Evolutionary conservation across 768 basidiomycete genomes (phyloP).

Genomic region (Obba rivulosa): DNA sequence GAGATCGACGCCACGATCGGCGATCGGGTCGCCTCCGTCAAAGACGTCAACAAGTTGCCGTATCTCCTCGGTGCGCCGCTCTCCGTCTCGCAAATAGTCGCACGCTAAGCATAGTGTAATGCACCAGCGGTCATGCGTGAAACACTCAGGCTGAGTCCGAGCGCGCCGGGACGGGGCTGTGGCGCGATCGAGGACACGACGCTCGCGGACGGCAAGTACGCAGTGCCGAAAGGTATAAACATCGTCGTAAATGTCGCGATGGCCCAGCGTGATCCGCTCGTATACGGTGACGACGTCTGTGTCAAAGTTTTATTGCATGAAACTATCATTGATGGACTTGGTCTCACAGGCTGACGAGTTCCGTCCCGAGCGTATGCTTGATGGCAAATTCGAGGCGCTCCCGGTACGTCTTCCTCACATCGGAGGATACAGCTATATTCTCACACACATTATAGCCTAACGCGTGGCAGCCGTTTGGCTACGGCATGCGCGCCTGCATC

Average conservation of each 20-base stretch:
- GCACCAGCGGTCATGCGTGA: conserved; percentile 35
- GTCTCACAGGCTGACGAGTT: conserved; percentile 29
- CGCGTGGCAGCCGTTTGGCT: conserved; percentile 37
- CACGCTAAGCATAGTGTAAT: too few relatives aligned
- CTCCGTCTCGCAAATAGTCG: too few relatives aligned
- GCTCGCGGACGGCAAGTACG: conserved; percentile 35
- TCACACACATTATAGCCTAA: conserved; percentile 25
- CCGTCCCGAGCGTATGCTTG: conserved; percentile 43
- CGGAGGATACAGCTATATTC: too few relatives aligned
- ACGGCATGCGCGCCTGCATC: conserved; percentile 17
- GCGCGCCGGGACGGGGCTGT: conserved; percentile 32
- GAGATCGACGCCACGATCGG: conserved; percentile 44
- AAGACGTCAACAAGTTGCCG: conserved; percentile 36
- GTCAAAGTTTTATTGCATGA: too few relatives aligned
- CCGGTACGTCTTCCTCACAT: conserved; percentile 22
- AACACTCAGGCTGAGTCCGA: conserved; percentile 30
- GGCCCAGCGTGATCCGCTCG: conserved; percentile 34
- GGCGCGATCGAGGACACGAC: conserved; percentile 32
- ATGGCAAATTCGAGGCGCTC: conserved; percentile 41
- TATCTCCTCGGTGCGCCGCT: conserved; percentile 38
- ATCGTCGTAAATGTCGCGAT: conserved; percentile 26
- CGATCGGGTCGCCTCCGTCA: conserved; percentile 29
- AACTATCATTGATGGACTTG: too few relatives aligned
- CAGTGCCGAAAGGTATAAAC: conserved; percentile 25
- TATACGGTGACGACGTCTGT: conserved; percentile 44